Base-by-base conservation (phyloP, 805 yeast genomes). In the Yarrowia osloensis region DNA sequence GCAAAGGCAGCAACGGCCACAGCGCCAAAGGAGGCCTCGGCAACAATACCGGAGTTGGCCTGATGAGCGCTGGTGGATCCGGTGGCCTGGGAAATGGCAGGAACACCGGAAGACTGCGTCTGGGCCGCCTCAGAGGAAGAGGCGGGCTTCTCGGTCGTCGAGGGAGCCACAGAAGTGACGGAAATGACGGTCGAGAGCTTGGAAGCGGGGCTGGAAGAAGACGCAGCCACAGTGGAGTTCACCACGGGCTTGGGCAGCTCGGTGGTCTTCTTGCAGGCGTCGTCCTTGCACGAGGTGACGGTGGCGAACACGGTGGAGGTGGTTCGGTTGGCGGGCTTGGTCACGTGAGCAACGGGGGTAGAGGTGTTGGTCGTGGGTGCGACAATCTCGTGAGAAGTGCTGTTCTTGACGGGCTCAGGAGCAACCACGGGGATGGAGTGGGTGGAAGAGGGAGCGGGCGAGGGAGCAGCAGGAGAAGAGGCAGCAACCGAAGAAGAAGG, bases 261-360 rank as follows among this genome's bases (percentile, higher is more conserved):
- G 26, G 55, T 49, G 19, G 17, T 3, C 28, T 50, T 3, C 28
- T 50, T 31, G 57, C 57, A 50, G 15, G 57, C 57, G 24, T 50
- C 57, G 40, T 50, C 40, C 40, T 50, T 50, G 57, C 57, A 50
- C 13, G 57, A 50, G 21, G 57, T 50, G 57, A 50, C 57, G 29
- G 57, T 50, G 19, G 19, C 57, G 19, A 50, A 13, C 4, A 22
- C 57, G 40, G 57, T 50, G 15, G 57, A 50, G 19, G 28, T 50
- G 28, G 57, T 50, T 15, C 8, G 15, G 40, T 50, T 33, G 29
- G 55, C 24, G 13, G 39, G 4, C 22, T 21, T 11, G 11, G 55
- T n/a, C 42, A 37, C 42, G 42, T 17, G 22, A 24, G 55, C 4
- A 13, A 49, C 26, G 12, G 31, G 7, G 5, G 37, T 29, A 11